These are phyloP conservation scores for Hevea brasiliensis DNA, from an alignment of 345 rosid genomes.

Conservation along the genomic window DNA sequence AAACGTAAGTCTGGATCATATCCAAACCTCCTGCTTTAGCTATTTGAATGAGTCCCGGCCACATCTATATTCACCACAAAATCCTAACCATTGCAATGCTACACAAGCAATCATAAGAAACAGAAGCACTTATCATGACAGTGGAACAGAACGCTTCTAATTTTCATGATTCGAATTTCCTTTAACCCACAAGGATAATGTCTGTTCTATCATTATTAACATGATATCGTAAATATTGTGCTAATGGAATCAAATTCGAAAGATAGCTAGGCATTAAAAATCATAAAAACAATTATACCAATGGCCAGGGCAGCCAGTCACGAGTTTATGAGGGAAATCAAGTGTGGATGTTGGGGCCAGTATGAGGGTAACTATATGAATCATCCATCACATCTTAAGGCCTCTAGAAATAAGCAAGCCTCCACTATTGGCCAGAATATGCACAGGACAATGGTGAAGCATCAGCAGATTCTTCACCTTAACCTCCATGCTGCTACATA, in stretches of 20 bases:
- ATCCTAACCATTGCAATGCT: background rate
- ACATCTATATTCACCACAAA: too few species aligned
- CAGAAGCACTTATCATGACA: too few species aligned
- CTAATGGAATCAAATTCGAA: background rate
- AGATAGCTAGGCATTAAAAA: background rate
- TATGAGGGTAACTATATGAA: conserved; percentile 6
- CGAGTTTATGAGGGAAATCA: conserved; percentile 7
- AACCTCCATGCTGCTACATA: conserved; percentile 17
- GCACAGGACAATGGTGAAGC: conserved; percentile 9
- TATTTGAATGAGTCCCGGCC: too few species aligned
- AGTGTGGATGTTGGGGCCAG: conserved; percentile 12
- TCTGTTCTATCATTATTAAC: background rate
- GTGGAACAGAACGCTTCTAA: background rate
- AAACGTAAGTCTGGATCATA: too few species aligned
- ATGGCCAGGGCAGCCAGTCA: conserved; percentile 21
- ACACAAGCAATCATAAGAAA: background rate
- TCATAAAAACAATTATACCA: conserved; percentile 9
- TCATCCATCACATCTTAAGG: conserved; percentile 22
- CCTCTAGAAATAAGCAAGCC: conserved; percentile 23
- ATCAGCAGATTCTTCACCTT: conserved; percentile 14
- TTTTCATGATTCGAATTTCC: background rate
- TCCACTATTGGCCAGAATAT: conserved; percentile 10
- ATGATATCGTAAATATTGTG: background rate
- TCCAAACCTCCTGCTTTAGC: too few species aligned
- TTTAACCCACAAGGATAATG: background rate